Evolutionary conservation across 2,329 filamentous ascomycete species (phyloP).

Genomic region (Nemania bipapillata): DNA sequence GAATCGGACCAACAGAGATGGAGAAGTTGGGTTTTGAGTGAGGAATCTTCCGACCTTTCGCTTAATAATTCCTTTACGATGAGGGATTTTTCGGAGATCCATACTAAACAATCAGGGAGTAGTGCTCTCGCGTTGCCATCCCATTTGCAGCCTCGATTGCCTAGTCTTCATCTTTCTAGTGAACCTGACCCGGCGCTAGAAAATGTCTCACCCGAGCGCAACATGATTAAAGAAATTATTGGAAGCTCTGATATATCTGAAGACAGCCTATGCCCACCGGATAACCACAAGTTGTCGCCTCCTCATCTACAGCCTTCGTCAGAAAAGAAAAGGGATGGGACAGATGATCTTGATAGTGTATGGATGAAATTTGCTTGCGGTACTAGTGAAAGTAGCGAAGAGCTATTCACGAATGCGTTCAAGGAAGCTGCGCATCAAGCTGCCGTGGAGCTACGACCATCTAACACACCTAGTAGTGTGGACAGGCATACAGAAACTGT

Average conservation of each 20-base stretch:
- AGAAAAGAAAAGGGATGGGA: slow-evolving; percentile 1
- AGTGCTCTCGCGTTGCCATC: slow-evolving; percentile 39
- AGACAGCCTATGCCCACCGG: not conserved
- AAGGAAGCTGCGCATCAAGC: slow-evolving; percentile 45
- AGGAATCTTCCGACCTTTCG: slow-evolving; percentile 11
- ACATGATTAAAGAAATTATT: not conserved
- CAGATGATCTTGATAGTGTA: slow-evolving; percentile 30
- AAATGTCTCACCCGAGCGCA: not conserved
- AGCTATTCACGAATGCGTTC: slow-evolving; percentile 41
- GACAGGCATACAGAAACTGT: slow-evolving; percentile 27
- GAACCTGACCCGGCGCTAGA: slow-evolving; percentile 21
- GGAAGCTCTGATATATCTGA: not conserved
- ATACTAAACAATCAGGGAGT: slow-evolving; percentile 15
- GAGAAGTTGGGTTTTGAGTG: slow-evolving; percentile 39
- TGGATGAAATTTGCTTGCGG: slow-evolving; percentile 50
- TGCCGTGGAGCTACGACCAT: slow-evolving; percentile 45
- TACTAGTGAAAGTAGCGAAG: slow-evolving; percentile 42
- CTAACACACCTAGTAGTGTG: slow-evolving; percentile 34
- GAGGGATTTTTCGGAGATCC: slow-evolving; percentile 1
- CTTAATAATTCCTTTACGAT: slow-evolving; percentile 16
- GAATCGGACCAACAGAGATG: slow-evolving; percentile 42
- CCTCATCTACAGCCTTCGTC: slow-evolving; percentile 12
- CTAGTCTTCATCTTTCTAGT: slow-evolving; percentile 41
- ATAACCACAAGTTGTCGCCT: not conserved
- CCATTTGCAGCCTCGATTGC: slow-evolving; percentile 40